These are phyloP conservation scores for Adansonia rubrostipa DNA, from an alignment of 441 rosid genomes.

Conservation along the genomic window DNA sequence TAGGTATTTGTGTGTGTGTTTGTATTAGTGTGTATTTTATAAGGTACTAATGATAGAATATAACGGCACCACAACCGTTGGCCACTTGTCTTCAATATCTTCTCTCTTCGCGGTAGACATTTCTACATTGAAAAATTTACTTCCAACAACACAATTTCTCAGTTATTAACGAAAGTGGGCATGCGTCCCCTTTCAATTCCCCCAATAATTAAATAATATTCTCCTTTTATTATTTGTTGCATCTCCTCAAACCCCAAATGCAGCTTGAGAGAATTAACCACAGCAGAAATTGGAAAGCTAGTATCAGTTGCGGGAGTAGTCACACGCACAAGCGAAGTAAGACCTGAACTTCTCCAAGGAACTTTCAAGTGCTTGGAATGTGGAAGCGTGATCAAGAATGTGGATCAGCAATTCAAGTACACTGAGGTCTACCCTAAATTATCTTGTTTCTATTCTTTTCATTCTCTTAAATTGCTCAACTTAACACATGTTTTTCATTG, in stretches of 20 bases:
- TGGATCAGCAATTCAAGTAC: constrained; percentile 94
- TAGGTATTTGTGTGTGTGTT: neutral
- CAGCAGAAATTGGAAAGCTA: constrained; percentile 85
- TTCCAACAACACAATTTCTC: neutral
- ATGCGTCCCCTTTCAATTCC: no score
- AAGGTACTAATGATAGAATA: no score
- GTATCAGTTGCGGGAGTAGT: constrained; percentile 93
- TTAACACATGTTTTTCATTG: neutral
- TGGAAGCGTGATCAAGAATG: constrained; percentile 72
- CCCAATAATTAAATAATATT: no score
- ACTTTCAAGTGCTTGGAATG: constrained; percentile 91
- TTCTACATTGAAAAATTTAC: neutral
- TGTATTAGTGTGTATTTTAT: neutral
- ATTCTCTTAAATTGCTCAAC: neutral
- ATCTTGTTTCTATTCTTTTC: neutral
- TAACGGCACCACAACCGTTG: no score
- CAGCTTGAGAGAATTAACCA: constrained; percentile 78
- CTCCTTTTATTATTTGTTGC: neutral
- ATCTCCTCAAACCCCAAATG: neutral
- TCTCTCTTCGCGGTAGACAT: no score
- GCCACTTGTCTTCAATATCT: no score
- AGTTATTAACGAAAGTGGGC: no score
- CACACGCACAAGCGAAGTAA: constrained; percentile 94
- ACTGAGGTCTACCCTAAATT: constrained; percentile 61
- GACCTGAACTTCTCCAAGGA: constrained; percentile 95